These are phyloP conservation scores for Cystobasidium ongulense DNA, from an alignment of 768 basidiomycete species.

Conservation along the genomic window DNA sequence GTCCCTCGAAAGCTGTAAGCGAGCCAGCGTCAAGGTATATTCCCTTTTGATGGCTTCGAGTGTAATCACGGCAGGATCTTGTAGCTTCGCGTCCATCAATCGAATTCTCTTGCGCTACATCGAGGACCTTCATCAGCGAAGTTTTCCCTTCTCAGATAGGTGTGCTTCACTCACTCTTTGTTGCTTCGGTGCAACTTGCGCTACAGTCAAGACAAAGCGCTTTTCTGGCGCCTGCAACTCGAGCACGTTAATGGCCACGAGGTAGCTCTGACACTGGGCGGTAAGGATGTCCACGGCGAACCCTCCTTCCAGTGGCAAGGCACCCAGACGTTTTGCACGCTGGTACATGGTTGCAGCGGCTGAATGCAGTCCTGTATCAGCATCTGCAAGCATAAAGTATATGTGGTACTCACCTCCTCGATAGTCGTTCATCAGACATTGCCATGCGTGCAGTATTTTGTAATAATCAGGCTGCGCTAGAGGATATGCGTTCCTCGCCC, in stretches of 20 bases:
- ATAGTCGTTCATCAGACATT: slow-evolving; percentile 76
- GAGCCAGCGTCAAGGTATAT: slow-evolving; percentile 64
- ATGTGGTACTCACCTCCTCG: slow-evolving; percentile 63
- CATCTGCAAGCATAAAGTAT: neutral
- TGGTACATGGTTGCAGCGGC: slow-evolving; percentile 91
- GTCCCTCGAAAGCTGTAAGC: slow-evolving; percentile 62
- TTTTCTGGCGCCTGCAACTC: slow-evolving; percentile 69
- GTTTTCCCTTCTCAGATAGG: neutral
- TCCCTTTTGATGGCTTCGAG: slow-evolving; percentile 69
- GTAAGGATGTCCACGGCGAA: slow-evolving; percentile 54
- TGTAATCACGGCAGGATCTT: slow-evolving; percentile 67
- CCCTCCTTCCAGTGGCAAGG: slow-evolving; percentile 45
- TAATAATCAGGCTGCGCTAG: slow-evolving; percentile 75
- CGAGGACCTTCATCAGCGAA: slow-evolving; percentile 25
- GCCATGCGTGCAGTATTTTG: slow-evolving; percentile 89
- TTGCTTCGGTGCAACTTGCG: neutral
- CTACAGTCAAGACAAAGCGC: slow-evolving; percentile 61
- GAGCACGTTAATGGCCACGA: slow-evolving; percentile 80
- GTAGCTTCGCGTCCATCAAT: slow-evolving; percentile 44
- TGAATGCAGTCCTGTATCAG: slow-evolving; percentile 45
- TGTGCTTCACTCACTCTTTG: neutral
- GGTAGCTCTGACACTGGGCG: slow-evolving; percentile 62
- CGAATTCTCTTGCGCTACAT: neutral
- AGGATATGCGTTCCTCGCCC: slow-evolving; percentile 87
- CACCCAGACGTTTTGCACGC: slow-evolving; percentile 68